phyloP scores from a whole-genome alignment of 352 stramenopile genomes.

The Phytophthora kernoviae region DNA sequence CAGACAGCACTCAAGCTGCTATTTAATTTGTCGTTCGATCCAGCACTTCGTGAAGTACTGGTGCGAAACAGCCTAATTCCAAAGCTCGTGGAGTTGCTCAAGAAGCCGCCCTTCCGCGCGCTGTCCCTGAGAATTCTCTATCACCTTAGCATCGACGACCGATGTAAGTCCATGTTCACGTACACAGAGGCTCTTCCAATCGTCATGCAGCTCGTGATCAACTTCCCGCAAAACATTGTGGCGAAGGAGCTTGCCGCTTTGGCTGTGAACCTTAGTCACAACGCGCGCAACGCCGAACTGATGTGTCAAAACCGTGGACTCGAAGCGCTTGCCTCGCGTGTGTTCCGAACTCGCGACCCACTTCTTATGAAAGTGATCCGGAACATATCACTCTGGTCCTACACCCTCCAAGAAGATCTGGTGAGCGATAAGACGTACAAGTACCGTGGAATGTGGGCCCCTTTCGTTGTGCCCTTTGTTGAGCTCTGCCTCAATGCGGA shows the following conservation, averaged over 20 bases:
- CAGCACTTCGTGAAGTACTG: slow-evolving; percentile 80
- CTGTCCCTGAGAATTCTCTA: slow-evolving; percentile 93
- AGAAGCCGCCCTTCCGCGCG: slow-evolving; percentile 90
- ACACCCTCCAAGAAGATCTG: slow-evolving; percentile 88
- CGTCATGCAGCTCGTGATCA: slow-evolving; percentile 94
- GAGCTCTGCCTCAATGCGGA: slow-evolving; percentile 86
- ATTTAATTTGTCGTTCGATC: slow-evolving; percentile 96
- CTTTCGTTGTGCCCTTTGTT: slow-evolving; percentile 89
- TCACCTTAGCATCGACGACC: slow-evolving; percentile 94
- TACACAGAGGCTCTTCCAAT: slow-evolving; percentile 95
- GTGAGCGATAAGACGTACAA: slow-evolving; percentile 90
- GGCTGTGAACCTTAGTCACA: slow-evolving; percentile 94
- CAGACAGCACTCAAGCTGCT: slow-evolving; percentile 89
- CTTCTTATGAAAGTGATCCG: slow-evolving; percentile 95
- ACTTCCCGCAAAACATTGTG: slow-evolving; percentile 92
- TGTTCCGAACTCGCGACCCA: slow-evolving; percentile 88
- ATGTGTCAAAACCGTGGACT: slow-evolving; percentile 91
- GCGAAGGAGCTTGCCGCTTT: slow-evolving; percentile 94
- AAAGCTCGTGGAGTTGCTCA: slow-evolving; percentile 93
- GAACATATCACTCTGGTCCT: slow-evolving; percentile 93
- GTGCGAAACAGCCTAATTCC: slow-evolving; percentile 90
- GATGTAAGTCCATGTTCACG: slow-evolving; percentile 95
- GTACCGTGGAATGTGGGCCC: slow-evolving; percentile 92
- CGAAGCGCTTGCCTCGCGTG: slow-evolving; percentile 87
- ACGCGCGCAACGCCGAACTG: slow-evolving; percentile 89